Conservation (phyloP, 2,329 filamentous ascomycete genomes). For the Fusarium lateritium region DNA sequence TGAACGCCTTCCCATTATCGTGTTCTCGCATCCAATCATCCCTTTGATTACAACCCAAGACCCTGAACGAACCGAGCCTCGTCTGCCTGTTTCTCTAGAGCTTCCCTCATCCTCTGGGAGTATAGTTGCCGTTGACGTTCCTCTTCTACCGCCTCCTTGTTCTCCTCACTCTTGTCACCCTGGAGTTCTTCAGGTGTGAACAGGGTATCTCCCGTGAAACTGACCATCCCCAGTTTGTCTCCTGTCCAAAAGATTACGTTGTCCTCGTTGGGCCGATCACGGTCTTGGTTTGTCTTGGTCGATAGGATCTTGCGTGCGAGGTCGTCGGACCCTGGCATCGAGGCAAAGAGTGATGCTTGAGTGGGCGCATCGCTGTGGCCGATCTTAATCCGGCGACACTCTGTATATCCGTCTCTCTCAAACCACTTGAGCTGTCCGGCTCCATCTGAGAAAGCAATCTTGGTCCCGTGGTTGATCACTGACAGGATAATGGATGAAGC, state of each 20-base stretch:
- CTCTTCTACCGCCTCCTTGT: slow-evolving; percentile 59
- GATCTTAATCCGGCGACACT: slow-evolving; percentile 68
- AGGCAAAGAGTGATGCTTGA: slow-evolving; percentile 65
- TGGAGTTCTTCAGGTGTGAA: slow-evolving; percentile 68
- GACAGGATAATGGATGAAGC: slow-evolving; percentile 86
- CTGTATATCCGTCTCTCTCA: slow-evolving; percentile 83
- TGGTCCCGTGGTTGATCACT: slow-evolving; percentile 84
- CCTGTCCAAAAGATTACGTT: slow-evolving; percentile 91
- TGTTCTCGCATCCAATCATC: slow-evolving; percentile 7
- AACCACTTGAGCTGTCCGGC: slow-evolving; percentile 91
- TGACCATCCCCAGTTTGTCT: slow-evolving; percentile 82
- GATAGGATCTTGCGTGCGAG: slow-evolving; percentile 86
- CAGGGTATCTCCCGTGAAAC: slow-evolving; percentile 68
- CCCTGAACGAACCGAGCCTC: slow-evolving; percentile 82
- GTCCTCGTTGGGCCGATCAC: slow-evolving; percentile 66
- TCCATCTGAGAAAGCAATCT: slow-evolving; percentile 87
- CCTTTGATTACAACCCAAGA: slow-evolving; percentile 59
- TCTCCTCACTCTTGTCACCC: slow-evolving; percentile 62
- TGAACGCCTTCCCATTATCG: slow-evolving; percentile 16
- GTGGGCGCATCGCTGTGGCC: slow-evolving; percentile 67
- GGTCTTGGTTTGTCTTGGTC: slow-evolving; percentile 59
- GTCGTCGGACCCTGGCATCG: slow-evolving; percentile 72
- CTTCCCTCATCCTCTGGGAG: slow-evolving; percentile 79
- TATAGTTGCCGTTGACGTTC: slow-evolving; percentile 73
- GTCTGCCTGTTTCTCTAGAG: slow-evolving; percentile 82